These are phyloP conservation scores for Mallotus japonicus DNA, from an alignment of 441 rosid species.

Conservation along the genomic window DNA sequence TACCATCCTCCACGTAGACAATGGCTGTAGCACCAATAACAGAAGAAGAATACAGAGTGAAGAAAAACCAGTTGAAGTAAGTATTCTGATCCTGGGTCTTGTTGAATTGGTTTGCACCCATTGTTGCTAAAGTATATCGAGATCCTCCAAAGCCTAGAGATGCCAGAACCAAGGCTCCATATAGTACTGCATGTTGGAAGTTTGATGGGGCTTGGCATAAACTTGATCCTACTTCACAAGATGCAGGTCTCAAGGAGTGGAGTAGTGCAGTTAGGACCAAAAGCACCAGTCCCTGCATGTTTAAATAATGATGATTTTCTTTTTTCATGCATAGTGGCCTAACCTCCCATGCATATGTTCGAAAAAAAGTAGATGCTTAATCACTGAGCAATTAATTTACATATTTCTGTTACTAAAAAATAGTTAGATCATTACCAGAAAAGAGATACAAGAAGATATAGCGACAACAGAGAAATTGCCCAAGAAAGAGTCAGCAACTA, in stretches of 20 bases:
- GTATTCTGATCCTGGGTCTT: slow-evolving; percentile 32
- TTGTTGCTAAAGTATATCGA: slow-evolving; percentile 29
- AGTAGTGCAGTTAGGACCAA: slow-evolving; percentile 38
- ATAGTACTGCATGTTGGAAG: slow-evolving; percentile 39
- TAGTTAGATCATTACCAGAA: slow-evolving; percentile 25
- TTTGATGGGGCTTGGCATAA: slow-evolving; percentile 38
- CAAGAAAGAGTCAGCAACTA: slow-evolving; percentile 26
- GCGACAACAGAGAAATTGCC: background rate
- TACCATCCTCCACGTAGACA: slow-evolving; percentile 36
- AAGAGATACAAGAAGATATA: slow-evolving; percentile 23
- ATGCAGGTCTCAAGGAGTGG: slow-evolving; percentile 35
- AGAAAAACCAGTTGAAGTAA: slow-evolving; percentile 55
- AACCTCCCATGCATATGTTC: too few species aligned
- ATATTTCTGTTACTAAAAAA: too few species aligned
- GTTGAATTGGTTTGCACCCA: slow-evolving; percentile 52
- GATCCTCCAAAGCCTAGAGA: slow-evolving; percentile 36
- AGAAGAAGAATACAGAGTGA: slow-evolving; percentile 15
- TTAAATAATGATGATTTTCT: too few species aligned
- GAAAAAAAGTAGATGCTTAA: too few species aligned
- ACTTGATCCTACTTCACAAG: slow-evolving; percentile 33
- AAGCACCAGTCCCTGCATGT: slow-evolving; percentile 37
- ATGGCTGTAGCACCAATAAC: slow-evolving; percentile 30
- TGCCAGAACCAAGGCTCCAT: slow-evolving; percentile 34
- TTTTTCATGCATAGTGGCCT: too few species aligned
- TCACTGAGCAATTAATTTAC: too few species aligned